These are phyloP conservation scores for Candida quercuum DNA, from an alignment of 805 yeast species.

Conservation along the genomic window DNA sequence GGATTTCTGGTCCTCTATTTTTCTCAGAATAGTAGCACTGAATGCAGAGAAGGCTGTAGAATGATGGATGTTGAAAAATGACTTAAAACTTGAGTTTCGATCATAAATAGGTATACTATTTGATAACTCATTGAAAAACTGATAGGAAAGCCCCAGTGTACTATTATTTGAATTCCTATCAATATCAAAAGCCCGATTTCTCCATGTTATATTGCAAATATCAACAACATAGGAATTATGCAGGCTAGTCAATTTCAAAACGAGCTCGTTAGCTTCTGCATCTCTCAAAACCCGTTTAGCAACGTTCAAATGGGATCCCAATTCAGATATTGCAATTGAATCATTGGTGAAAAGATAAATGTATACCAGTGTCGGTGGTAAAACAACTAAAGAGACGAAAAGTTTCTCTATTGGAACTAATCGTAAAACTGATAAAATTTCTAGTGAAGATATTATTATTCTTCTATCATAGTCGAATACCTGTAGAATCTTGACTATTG, in stretches of 20 bases:
- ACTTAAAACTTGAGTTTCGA: constrained; percentile 14
- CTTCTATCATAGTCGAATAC: constrained; percentile 4
- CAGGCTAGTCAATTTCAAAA: constrained; percentile 24
- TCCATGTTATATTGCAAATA: constrained; percentile 49
- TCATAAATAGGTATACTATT: constrained; percentile 22
- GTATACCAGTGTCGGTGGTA: constrained; percentile 36
- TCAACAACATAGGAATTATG: constrained; percentile 53
- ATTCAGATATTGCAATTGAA: constrained; percentile 39
- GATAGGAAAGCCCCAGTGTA: constrained; percentile 28
- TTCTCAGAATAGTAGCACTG: constrained; percentile 38
- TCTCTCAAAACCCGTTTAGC: constrained; percentile 19
- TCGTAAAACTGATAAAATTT: constrained; percentile 9
- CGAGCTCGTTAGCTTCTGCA: constrained; percentile 10
- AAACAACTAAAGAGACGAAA: constrained; percentile 24
- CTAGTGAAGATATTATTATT: constrained; percentile 5
- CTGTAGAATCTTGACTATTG: background rate
- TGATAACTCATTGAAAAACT: constrained; percentile 21
- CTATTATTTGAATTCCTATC: constrained; percentile 22
- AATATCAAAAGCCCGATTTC: constrained; percentile 45
- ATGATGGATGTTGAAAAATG: constrained; percentile 36
- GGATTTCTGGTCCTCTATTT: constrained; percentile 37
- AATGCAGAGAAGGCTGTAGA: constrained; percentile 46
- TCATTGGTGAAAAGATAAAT: constrained; percentile 34
- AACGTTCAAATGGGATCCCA: constrained; percentile 41
- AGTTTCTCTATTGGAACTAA: constrained; percentile 19